Conservation (phyloP, 148 eudicot species). For the Rhododendron ferrugineum region DNA sequence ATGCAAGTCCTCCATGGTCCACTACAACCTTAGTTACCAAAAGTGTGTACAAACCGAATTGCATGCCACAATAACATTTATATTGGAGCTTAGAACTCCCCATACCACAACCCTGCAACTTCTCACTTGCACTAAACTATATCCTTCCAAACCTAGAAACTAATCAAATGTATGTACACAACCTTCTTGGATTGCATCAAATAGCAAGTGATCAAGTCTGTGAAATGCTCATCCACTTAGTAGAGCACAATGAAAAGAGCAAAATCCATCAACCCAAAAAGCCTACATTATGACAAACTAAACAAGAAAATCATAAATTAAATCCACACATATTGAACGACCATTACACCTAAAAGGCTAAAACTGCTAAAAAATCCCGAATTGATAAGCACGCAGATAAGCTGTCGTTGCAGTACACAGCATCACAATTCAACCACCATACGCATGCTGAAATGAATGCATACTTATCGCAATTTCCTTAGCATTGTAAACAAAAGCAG, state of each 20-base stretch:
- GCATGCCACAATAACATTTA: not conserved
- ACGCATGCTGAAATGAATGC: not conserved
- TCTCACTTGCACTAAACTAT: not conserved
- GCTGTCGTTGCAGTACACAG: not conserved
- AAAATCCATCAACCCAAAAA: not conserved
- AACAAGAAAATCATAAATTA: not conserved
- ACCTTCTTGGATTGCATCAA: not conserved
- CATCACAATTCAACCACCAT: not conserved
- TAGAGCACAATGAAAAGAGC: not conserved
- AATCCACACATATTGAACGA: not conserved
- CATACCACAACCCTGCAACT: not conserved
- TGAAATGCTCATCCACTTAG: not conserved
- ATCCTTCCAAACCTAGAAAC: not conserved
- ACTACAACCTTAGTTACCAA: not conserved
- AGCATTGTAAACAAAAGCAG: not conserved
- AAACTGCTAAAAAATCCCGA: not conserved
- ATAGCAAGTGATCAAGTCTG: not conserved
- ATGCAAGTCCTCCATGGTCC: not conserved
- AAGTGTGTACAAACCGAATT: not conserved
- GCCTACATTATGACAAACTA: not conserved
- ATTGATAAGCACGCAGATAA: not conserved
- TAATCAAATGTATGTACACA: not conserved
- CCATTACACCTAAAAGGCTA: not conserved
- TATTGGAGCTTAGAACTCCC: not conserved
- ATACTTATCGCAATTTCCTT: not conserved